Evolutionary conservation across 371 early-diverging fungal genomes (phyloP).

Genomic region (Smittium culicis): DNA sequence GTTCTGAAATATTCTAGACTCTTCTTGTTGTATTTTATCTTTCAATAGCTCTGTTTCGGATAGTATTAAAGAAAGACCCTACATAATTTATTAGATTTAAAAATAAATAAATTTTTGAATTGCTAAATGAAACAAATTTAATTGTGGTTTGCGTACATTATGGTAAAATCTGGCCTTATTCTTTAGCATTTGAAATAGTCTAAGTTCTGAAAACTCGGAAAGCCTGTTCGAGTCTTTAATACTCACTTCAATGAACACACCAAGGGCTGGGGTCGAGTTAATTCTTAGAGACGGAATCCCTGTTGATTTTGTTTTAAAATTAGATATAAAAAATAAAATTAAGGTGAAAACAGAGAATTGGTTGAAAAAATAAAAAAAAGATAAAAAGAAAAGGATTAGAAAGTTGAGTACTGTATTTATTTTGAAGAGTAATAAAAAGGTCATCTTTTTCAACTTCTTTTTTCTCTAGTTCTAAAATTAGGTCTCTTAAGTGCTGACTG

Average conservation of each 20-base stretch:
- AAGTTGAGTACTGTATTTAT: background rate
- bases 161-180: slow-evolving; percentile 28
- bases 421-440: background rate
- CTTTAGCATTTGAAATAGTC: slow-evolving; percentile 26
- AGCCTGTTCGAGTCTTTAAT: slow-evolving; percentile 20
- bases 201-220: slow-evolving; percentile 13
- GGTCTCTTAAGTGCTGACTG: background rate
- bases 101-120: background rate
- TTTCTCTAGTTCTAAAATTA: background rate
- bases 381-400: background rate
- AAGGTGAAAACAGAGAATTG: background rate
- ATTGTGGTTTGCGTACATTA: no score
- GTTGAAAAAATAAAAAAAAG: background rate
- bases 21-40: slow-evolving; percentile 19
- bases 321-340: background rate
- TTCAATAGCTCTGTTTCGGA: slow-evolving; percentile 26
- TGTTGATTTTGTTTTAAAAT: background rate
- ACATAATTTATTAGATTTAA: background rate
- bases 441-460: background rate
- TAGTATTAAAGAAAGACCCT: slow-evolving; percentile 23
- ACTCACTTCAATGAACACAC: slow-evolving; percentile 27
- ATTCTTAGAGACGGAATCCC: slow-evolving; percentile 15
- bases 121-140: background rate
- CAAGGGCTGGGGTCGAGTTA: slow-evolving; percentile 20
- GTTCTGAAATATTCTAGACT: slow-evolving; percentile 25